Evolutionary conservation across 345 rosid genomes (phyloP).

Genomic region (Sisymbrium altissimum): DNA sequence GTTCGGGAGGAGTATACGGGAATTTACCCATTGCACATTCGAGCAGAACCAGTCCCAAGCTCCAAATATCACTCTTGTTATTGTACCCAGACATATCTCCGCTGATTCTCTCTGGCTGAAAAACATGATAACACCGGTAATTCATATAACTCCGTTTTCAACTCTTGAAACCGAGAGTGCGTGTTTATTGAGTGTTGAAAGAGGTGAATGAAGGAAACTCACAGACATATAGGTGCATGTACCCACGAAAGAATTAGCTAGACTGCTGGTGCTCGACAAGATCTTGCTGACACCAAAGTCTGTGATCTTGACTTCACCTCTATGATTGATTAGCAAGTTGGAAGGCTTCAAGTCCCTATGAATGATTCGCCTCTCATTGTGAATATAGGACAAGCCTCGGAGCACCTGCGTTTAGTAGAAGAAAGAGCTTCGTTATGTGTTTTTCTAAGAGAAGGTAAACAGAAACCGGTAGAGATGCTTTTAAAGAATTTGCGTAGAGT

Average conservation of each 20-base stretch:
- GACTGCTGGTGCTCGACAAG: slow-evolving; percentile 69
- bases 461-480: neutral
- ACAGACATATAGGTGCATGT: slow-evolving; percentile 90
- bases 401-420: slow-evolving; percentile 55
- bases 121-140: neutral
- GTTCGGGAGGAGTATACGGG: slow-evolving; percentile 76
- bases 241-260: slow-evolving; percentile 78
- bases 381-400: slow-evolving; percentile 73
- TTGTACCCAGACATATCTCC: slow-evolving; percentile 33
- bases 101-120: slow-evolving; percentile 85
- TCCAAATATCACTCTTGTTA: slow-evolving; percentile 79
- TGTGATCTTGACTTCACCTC: slow-evolving; percentile 93
- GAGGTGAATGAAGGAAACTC: slow-evolving; percentile 35
- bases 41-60: slow-evolving; percentile 81
- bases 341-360: slow-evolving; percentile 91
- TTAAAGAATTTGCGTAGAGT: slow-evolving; percentile 10
- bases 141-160: neutral
- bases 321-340: slow-evolving; percentile 80
- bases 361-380: slow-evolving; percentile 76
- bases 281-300: slow-evolving; percentile 95
- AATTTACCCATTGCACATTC: slow-evolving; percentile 81
- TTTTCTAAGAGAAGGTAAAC: neutral
- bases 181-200: neutral
- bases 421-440: neutral
- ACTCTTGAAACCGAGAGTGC: neutral